A percentile compares a stretch with the other conserved stretches of the same genome.
Evolutionary conservation across 2,329 filamentous ascomycete species (phyloP).

Genomic region (Paramyrothecium roridum): DNA sequence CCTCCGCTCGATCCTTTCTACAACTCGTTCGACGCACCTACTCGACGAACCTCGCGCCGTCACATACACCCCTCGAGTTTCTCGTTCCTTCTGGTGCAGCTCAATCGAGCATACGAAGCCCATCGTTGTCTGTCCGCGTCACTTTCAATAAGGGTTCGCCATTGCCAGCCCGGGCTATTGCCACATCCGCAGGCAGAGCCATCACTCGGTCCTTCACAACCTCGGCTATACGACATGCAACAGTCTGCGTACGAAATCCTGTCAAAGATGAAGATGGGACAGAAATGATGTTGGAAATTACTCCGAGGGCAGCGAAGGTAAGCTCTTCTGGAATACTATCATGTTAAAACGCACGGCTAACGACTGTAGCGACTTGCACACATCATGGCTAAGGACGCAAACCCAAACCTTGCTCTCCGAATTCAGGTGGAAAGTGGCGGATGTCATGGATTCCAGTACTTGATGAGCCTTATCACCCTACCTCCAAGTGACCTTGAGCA

Average conservation of each 20-base stretch:
- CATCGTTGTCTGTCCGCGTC: neutral
- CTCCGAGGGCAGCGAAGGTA: conserved; percentile 38
- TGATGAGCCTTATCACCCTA: conserved; percentile 78
- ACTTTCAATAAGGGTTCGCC: neutral
- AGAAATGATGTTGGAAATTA: conserved; percentile 81
- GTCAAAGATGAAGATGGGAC: conserved; percentile 78
- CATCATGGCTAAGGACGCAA: conserved; percentile 69
- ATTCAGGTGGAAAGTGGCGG: conserved; percentile 91
- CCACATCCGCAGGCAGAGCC: conserved; percentile 3
- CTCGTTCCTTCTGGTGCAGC: conserved; percentile 30
- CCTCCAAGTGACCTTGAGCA: conserved; percentile 35
- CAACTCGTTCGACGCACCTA: conserved; percentile 35
- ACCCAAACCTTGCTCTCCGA: conserved; percentile 81
- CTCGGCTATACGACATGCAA: conserved; percentile 33
- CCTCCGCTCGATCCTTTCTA: conserved; percentile 36
- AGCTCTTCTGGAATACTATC: neutral
- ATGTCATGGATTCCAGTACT: conserved; percentile 96
- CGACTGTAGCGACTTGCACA: conserved; percentile 62
- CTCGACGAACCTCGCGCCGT: conserved; percentile 17
- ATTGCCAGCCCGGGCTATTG: neutral
- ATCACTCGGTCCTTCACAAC: conserved; percentile 31
- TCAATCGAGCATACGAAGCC: conserved; percentile 6
- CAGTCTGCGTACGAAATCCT: conserved; percentile 63
- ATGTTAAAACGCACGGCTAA: conserved; percentile 7
- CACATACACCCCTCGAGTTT: conserved; percentile 31